Base-by-base conservation (phyloP, 371 early-diverging fungal species). In the Rhizopus sp. region DNA sequence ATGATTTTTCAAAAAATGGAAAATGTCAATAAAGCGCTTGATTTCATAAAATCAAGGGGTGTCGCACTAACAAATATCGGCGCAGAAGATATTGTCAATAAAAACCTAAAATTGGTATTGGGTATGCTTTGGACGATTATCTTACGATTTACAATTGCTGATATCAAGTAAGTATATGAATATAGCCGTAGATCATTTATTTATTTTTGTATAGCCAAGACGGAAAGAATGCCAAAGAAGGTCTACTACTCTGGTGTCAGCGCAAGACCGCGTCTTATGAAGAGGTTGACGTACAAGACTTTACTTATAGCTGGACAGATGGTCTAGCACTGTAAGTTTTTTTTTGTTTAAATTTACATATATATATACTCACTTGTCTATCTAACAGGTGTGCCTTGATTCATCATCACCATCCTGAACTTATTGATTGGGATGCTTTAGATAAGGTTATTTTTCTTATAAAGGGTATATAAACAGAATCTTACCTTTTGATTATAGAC, bases 81-180 rank as follows among this genome's bases (percentile, higher is more conserved):
- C 15, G 93, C 93, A 50, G 93, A 93, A 77, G 99, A 99, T 84
- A 95, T 99, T 59, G 95, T 96, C 17, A 97, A 97, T 68, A 81
- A 85, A 12, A 98, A 98, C 76, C 66, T 81, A 31, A 99, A 99
- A 78, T 81, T 99, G 58, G 92, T 95, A 37, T 81, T 99, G 31
- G 99, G 99, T 7, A 83, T 99, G 83, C 88, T 99, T 48, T 99
- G 99, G 99, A 95, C 91, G 8, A 88, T 99, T 62, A 99, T 99
- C 80, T 81, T 97, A 55, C 82, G 95, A 63, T 96, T 98, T 68
- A 88, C 94, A 8, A 95, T 99, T 69, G 89, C 92, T 37, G 96
- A 94, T 57, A 93, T 96, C 66, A 90, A 71, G 87, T 87, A 76
- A 59, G 59, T 49, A 7, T 7, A 7, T 8, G 60, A 55, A 15